Evolutionary conservation across 1,284 basidiomycete species (phyloP).

Genomic region (Papiliotrema fonsecae): DNA sequence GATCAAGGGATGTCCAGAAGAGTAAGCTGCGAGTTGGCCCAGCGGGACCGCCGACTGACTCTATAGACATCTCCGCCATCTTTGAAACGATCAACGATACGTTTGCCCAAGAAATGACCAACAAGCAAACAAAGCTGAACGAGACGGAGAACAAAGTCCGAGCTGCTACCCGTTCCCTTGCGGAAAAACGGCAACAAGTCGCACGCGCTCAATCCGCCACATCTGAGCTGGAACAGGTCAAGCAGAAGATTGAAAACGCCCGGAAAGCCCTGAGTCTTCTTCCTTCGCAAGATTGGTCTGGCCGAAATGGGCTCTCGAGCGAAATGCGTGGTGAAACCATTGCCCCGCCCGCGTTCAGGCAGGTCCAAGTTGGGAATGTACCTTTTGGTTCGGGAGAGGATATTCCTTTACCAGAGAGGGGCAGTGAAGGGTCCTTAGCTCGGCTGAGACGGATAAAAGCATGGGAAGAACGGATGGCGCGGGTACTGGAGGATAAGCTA

Average conservation of each 20-base stretch:
- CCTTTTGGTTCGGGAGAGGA: conserved; percentile 44
- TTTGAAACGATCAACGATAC: conserved; percentile 71
- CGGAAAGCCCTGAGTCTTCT: conserved; percentile 60
- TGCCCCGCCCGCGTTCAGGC: conserved; percentile 21
- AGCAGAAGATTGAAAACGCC: conserved; percentile 72
- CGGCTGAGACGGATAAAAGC: conserved; percentile 66
- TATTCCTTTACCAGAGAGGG: conserved; percentile 57
- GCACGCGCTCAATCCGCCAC: conserved; percentile 65
- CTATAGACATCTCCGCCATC: conserved; percentile 78
- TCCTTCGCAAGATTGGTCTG: conserved; percentile 75
- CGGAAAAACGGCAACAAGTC: conserved; percentile 80
- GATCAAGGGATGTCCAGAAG: conserved; percentile 82
- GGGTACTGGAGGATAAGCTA: conserved; percentile 65
- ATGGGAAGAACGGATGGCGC: conserved; percentile 76
- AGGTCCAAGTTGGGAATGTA: neutral
- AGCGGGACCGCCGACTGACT: conserved; percentile 2
- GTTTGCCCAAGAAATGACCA: conserved; percentile 76
- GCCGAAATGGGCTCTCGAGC: conserved; percentile 55
- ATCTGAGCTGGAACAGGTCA: conserved; percentile 69
- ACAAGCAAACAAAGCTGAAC: conserved; percentile 80
- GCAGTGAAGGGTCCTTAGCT: conserved; percentile 56
- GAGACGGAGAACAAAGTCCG: conserved; percentile 81
- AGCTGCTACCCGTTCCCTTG: conserved; percentile 81
- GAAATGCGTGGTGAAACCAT: conserved; percentile 57
- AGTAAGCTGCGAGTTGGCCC: conserved; percentile 53